These are phyloP conservation scores for Aspergillus cavernicola DNA, from an alignment of 495 filamentous ascomycete species.

Conservation along the genomic window DNA sequence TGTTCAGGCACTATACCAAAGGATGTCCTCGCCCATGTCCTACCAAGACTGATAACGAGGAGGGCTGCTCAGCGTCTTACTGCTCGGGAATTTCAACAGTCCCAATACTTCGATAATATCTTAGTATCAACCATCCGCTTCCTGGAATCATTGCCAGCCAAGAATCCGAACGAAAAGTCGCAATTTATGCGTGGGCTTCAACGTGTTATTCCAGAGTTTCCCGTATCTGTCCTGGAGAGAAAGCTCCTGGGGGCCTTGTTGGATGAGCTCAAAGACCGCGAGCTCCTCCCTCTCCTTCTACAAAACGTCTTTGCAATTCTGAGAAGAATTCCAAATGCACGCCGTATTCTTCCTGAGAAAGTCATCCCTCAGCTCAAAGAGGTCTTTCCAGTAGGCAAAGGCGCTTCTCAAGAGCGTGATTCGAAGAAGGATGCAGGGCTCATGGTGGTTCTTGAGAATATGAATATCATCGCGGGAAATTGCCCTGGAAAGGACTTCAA, in stretches of 20 bases:
- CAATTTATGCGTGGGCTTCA: slow-evolving; percentile 87
- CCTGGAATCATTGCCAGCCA: slow-evolving; percentile 82
- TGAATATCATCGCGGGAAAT: slow-evolving; percentile 68
- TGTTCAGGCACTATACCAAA: slow-evolving; percentile 73
- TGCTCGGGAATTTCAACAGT: slow-evolving; percentile 89
- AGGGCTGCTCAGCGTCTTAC: slow-evolving; percentile 81
- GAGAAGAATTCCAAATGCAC: slow-evolving; percentile 66
- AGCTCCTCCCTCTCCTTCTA: slow-evolving; percentile 75
- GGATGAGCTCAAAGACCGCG: slow-evolving; percentile 89
- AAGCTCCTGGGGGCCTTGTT: slow-evolving; percentile 84
- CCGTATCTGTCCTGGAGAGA: slow-evolving; percentile 87
- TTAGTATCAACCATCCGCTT: slow-evolving; percentile 94
- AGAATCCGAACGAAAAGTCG: slow-evolving; percentile 85
- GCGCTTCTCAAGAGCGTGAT: slow-evolving; percentile 61
- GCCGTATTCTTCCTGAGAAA: slow-evolving; percentile 73
- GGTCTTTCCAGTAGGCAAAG: slow-evolving; percentile 62
- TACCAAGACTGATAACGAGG: slow-evolving; percentile 81
- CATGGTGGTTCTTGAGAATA: slow-evolving; percentile 82
- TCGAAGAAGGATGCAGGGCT: slow-evolving; percentile 82
- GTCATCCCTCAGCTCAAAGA: slow-evolving; percentile 81
- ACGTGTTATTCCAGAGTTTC: slow-evolving; percentile 83
- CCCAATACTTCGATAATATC: slow-evolving; percentile 93
- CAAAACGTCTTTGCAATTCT: slow-evolving; percentile 91
- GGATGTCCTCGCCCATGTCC: slow-evolving; percentile 66
- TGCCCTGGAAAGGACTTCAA: slow-evolving; percentile 91